These are phyloP conservation scores for Sesbania bispinosa DNA, from an alignment of 306 rosid genomes.

Conservation along the genomic window DNA sequence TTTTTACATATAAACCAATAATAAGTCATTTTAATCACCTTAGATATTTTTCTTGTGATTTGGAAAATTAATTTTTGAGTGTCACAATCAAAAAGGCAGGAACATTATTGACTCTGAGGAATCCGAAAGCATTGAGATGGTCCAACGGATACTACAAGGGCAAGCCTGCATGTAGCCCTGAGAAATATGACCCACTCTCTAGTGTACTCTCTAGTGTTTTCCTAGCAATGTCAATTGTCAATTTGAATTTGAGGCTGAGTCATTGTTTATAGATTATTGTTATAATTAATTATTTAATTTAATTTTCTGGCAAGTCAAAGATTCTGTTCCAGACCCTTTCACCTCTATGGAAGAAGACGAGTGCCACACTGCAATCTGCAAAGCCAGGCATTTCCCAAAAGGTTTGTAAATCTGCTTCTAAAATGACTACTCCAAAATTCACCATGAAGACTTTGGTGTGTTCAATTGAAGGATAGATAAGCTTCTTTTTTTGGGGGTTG, in stretches of 20 bases:
- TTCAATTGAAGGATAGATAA: too few species aligned
- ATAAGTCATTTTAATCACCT: background rate
- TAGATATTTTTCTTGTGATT: background rate
- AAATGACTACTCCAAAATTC: slow-evolving; percentile 2
- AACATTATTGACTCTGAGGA: slow-evolving; percentile 18
- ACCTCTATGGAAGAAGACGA: slow-evolving; percentile 11
- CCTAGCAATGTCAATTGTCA: background rate
- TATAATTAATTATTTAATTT: background rate
- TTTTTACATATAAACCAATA: background rate
- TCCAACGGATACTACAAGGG: slow-evolving; percentile 26
- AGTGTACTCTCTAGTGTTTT: slow-evolving; percentile 18
- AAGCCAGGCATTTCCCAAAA: slow-evolving; percentile 15
- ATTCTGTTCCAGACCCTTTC: slow-evolving; percentile 19
- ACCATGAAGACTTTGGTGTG: background rate
- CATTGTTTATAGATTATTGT: background rate
- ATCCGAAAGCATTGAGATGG: background rate
- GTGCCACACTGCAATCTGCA: background rate
- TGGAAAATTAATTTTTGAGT: background rate
- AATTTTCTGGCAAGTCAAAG: slow-evolving; percentile 1
- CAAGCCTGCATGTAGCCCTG: background rate
- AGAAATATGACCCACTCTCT: slow-evolving; percentile 32
- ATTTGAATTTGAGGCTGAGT: background rate
- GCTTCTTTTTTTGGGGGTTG: too few species aligned
- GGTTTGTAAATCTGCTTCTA: slow-evolving; percentile 4
- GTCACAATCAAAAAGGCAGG: slow-evolving; percentile 20